A percentile compares a stretch with the other conserved stretches of the same genome.
Evolutionary conservation across 176 grass and related monocot species (phyloP).

Genomic region (Rhynchospora breviuscula): DNA sequence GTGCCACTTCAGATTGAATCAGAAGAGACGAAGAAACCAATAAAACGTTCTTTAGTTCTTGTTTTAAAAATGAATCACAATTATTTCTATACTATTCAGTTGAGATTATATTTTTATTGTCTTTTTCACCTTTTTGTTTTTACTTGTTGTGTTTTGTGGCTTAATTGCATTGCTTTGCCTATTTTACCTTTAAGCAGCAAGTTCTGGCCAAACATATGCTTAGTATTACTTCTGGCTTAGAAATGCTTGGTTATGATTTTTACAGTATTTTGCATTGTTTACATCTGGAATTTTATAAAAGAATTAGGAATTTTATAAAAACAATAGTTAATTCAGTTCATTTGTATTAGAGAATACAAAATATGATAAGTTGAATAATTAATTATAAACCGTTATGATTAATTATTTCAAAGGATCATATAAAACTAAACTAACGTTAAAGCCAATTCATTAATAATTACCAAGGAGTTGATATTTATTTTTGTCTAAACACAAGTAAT

Average conservation of each 20-base stretch:
- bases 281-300: not conserved
- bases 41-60: constrained; percentile 44
- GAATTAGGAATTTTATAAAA: too few species aligned
- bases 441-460: too few species aligned
- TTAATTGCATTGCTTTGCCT: not conserved
- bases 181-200: not conserved
- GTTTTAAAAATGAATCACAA: not conserved
- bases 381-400: too few species aligned
- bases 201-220: not conserved
- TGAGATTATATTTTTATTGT: not conserved
- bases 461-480: too few species aligned
- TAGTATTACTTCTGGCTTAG: not conserved
- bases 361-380: too few species aligned
- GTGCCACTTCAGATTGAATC: constrained; percentile 36
- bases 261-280: not conserved
- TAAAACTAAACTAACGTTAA: too few species aligned
- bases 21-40: not conserved
- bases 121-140: not conserved
- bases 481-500: too few species aligned
- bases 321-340: not conserved
- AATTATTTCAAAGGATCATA: too few species aligned
- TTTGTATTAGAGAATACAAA: too few species aligned
- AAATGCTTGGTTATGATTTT: not conserved
- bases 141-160: not conserved
- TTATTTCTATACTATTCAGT: not conserved